Percentiles rank a stretch among this genome's conserved stretches.
These are phyloP conservation scores for Pyrenochaeta sp. DNA, from an alignment of 2,329 filamentous ascomycete species.

Conservation along the genomic window DNA sequence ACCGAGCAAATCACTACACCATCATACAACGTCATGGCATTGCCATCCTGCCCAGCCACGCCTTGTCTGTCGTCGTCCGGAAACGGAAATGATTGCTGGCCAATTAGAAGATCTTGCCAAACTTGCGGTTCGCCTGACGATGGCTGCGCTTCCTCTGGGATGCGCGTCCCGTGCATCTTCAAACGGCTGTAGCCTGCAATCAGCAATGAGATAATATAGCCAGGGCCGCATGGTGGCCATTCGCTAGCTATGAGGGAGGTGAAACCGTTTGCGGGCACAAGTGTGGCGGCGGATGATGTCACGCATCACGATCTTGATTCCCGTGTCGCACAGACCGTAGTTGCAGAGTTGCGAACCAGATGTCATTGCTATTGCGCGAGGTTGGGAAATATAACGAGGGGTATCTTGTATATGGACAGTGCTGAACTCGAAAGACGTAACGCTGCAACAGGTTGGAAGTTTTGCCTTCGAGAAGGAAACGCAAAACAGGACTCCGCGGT, in stretches of 20 bases:
- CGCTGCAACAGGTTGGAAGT: conserved; percentile 4
- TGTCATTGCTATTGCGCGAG: neutral
- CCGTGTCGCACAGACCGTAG: conserved; percentile 13
- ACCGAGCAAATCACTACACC: conserved; percentile 5
- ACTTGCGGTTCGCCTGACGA: conserved; percentile 3
- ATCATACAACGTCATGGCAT: conserved; percentile 22
- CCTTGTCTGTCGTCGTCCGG: conserved; percentile 14
- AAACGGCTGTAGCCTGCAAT: too few relatives aligned
- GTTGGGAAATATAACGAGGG: conserved; percentile 4
- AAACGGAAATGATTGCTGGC: conserved; percentile 22
- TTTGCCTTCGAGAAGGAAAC: conserved; percentile 6
- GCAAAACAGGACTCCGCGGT: conserved; percentile 2
- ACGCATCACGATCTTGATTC: conserved; percentile 14
- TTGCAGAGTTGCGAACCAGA: too few relatives aligned
- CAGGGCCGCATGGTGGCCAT: too few relatives aligned
- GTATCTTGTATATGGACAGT: conserved; percentile 10
- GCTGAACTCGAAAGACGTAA: conserved; percentile 5
- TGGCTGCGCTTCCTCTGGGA: conserved; percentile 1
- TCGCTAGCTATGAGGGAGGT: too few relatives aligned
- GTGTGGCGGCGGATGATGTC: conserved; percentile 24
- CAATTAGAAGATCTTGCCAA: conserved; percentile 18
- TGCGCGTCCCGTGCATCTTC: too few relatives aligned
- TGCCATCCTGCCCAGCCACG: conserved; percentile 17
- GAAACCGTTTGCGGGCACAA: conserved; percentile 6
- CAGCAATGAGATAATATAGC: too few relatives aligned